Base-by-base conservation (phyloP, 192 early-diverging fungal genomes). In the Kappamyces sp. region DNA sequence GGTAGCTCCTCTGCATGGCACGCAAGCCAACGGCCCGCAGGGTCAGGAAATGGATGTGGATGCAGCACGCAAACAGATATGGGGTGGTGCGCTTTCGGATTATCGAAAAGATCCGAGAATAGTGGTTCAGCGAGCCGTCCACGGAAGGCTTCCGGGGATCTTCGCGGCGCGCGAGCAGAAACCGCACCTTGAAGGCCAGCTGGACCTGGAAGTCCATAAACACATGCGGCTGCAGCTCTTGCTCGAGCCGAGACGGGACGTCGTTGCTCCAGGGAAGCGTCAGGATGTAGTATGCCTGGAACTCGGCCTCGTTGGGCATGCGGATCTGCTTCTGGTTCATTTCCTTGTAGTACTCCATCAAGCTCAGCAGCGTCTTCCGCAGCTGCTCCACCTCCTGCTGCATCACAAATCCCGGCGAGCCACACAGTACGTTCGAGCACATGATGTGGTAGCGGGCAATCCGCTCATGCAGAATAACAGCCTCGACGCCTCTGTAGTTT, bases 331-430 rank as follows among this genome's bases (percentile, higher is more conserved):
- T 72, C 7, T 70, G 64, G 7, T 75, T 61, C 50, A 85, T 72
- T 62, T 97, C 93, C 35, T 86, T 79, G 64, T 97, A 97, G 44
- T 88, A 90, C 73, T 94, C 89, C 36, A 81, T 82, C 58, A 97
- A 72, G 64, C 83, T 90, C 55, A 88, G 80, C 36, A 97, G 75
- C 32, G 88, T 87, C 75, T 94, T 96, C 23, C 83, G 63, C 55
- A 94, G 77, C 68, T 94, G 91, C 66, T 97, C 91, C 68, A 79
- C 83, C 60, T 96, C 93, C 60, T 90, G 89, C 55, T 89, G 86
- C 51, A 84, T 73, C 37, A 76, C 85, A 52, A 92, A 86, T 7
- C 66, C 78, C 59, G 83, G 78, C 36, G 74, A 55, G 13, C 84
- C 87, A 62, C 84, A 87, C 39, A 93, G 74, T 31, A 81, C 64